Evolutionary conservation across 768 basidiomycete genomes (phyloP), one percentile per base, ranked within the genome.

Genomic region (Tricholoma furcatifolium): DNA sequence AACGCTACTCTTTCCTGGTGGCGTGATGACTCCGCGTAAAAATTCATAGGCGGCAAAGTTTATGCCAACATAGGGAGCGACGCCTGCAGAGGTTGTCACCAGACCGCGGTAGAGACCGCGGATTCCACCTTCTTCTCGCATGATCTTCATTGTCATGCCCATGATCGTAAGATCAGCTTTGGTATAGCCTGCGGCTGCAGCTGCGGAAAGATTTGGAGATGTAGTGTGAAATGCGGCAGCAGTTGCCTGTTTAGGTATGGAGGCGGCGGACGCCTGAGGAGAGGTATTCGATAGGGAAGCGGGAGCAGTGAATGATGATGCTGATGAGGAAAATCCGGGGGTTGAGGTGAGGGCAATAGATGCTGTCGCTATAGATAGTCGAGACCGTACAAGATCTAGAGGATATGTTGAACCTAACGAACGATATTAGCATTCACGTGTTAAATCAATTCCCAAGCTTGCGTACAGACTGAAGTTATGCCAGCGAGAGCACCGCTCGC

Each of bases 41-140:
- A 85, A 78, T 68, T 98, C 96, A 63, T 98, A 98, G 24, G 92
- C 76, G n/a, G 93, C 90, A 67, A 97, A 97, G 67, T 97, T 97
- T 67, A 95, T 87, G 11, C 92, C 84, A 18, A 89, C 86, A 59
- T 89, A 89, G 3, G 95, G 95, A 14, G 94, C 94, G 36, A 97
- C 92, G 3, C 95, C 93, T 48, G 89, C 75, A 3, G 91, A 87
- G 0, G 93, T 97, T 11, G 93, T 83, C 10, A 89, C 72, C 32
- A 95, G 66, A 0, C 94, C 96, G 31, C 93, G 82, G 67, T 98
- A 92, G 44, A 99, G 72, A 5, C 85, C 96, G 45, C 84, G 79
- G 11, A 96, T 66, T 1, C 95, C 95, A 27, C 96, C 96, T 68
- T 98, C 96, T 62, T 96, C 95, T 23, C 83, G 79, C 73, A 94